These are phyloP conservation scores for Porodaedalea pini DNA, from an alignment of 1,284 basidiomycete genomes.

Conservation along the genomic window DNA sequence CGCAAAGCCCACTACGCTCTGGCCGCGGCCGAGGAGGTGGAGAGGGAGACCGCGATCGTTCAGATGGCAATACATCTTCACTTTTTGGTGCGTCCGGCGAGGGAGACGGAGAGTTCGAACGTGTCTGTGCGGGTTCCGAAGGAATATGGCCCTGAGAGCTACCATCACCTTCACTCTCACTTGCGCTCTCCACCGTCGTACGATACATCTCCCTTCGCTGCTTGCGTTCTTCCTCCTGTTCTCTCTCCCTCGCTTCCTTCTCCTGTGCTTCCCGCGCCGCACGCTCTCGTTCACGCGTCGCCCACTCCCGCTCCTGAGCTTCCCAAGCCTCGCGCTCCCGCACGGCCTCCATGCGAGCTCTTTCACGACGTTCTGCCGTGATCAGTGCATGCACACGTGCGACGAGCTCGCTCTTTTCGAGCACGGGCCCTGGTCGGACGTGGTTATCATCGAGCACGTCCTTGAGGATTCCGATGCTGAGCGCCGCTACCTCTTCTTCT, in stretches of 20 bases:
- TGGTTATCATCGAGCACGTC: conserved; percentile 72
- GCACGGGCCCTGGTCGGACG: conserved; percentile 54
- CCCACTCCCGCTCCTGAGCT: conserved; percentile 20
- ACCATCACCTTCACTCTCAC: conserved; percentile 33
- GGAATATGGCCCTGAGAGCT: conserved; percentile 24
- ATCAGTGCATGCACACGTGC: conserved; percentile 61
- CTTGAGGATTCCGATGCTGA: conserved; percentile 69
- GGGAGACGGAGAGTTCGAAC: background rate
- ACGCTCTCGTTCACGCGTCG: conserved; percentile 20
- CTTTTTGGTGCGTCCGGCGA: background rate
- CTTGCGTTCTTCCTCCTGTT: conserved; percentile 35
- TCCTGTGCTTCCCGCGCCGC: conserved; percentile 17
- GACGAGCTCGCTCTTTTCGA: conserved; percentile 76
- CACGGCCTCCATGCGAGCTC: conserved; percentile 40
- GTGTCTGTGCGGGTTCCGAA: background rate
- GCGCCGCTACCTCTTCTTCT: conserved; percentile 47
- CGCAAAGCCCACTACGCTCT: conserved; percentile 76
- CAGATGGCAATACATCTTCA: background rate
- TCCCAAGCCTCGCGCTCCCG: conserved; percentile 24
- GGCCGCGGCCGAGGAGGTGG: conserved; percentile 25
- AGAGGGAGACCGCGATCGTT: background rate
- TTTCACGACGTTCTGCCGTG: conserved; percentile 59
- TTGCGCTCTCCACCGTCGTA: conserved; percentile 35
- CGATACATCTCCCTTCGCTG: conserved; percentile 34
- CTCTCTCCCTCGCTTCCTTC: conserved; percentile 29